A percentile compares a stretch with the other conserved stretches of the same genome.
Evolutionary conservation across 2,329 filamentous ascomycete genomes (phyloP).

Genomic region (Sporothrix schenckii): DNA sequence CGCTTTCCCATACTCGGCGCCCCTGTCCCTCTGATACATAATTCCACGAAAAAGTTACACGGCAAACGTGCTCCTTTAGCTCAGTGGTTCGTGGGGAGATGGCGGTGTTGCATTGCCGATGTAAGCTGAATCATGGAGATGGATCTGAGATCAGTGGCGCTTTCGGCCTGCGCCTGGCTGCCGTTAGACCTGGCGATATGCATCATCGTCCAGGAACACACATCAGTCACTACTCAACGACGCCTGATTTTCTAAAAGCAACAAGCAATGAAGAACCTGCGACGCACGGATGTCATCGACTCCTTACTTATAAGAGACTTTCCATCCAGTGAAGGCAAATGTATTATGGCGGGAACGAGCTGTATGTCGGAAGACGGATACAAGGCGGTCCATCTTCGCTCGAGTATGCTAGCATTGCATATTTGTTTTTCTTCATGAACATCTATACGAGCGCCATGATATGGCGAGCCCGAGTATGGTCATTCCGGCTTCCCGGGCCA

Average conservation of each 20-base stretch:
- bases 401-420: no score
- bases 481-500: background rate
- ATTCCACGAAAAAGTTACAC: background rate
- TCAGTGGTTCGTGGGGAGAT: background rate
- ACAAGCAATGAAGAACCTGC: background rate
- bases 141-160: background rate
- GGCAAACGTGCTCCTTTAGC: background rate
- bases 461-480: no score
- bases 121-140: conserved; percentile 11
- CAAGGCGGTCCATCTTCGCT: background rate
- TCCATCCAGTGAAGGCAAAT: no score
- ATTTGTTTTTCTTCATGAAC: background rate
- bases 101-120: background rate
- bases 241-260: background rate
- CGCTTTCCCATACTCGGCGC: background rate
- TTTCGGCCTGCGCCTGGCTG: background rate
- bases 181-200: background rate
- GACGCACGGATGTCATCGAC: no score
- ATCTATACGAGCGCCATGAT: background rate
- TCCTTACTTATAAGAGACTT: no score
- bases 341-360: background rate
- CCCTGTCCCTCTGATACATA: background rate
- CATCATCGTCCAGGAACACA: background rate
- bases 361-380: background rate
- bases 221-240: background rate